Conservation (phyloP, 2,329 filamentous ascomycete species). For the Trichoderma semiorbis region DNA sequence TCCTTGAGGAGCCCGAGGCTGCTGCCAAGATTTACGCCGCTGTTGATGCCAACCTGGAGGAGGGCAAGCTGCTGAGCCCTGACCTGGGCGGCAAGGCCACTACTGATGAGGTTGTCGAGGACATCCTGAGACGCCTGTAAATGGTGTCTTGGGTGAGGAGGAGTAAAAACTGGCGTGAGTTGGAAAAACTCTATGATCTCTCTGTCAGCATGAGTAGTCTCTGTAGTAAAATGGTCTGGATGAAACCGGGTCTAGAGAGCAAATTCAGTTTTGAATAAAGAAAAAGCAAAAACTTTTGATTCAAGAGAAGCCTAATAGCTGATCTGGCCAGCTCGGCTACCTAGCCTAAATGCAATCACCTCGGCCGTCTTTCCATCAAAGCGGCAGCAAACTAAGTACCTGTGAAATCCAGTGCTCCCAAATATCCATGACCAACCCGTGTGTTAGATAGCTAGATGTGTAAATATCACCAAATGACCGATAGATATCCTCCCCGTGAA, state of each 20-base stretch:
- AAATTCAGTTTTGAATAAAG: background rate
- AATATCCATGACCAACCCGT: background rate
- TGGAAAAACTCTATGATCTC: background rate
- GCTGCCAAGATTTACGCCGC: slow-evolving; percentile 88
- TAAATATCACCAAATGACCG: background rate
- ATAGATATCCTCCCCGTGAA: background rate
- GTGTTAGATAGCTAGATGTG: background rate
- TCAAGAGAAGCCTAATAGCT: background rate
- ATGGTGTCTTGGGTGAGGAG: background rate
- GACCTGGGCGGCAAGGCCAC: slow-evolving; percentile 85
- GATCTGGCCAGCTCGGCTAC: background rate
- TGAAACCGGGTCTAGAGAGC: background rate
- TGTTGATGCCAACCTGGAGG: slow-evolving; percentile 84
- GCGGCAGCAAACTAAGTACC: background rate
- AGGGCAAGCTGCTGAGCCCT: slow-evolving; percentile 77
- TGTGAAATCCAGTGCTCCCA: background rate
- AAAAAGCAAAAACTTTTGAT: background rate
- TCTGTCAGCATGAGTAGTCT: background rate
- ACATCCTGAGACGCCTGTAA: slow-evolving; percentile 80
- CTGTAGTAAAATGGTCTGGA: background rate
- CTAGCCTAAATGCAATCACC: background rate
- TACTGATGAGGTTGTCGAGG: slow-evolving; percentile 81
- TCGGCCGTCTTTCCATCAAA: background rate
- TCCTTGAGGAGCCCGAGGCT: slow-evolving; percentile 80
- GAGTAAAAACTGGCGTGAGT: background rate